Evolutionary conservation across 768 basidiomycete species (phyloP), one percentile per base, ranked within the genome.

Genomic region (Chalciporus piperatus): DNA sequence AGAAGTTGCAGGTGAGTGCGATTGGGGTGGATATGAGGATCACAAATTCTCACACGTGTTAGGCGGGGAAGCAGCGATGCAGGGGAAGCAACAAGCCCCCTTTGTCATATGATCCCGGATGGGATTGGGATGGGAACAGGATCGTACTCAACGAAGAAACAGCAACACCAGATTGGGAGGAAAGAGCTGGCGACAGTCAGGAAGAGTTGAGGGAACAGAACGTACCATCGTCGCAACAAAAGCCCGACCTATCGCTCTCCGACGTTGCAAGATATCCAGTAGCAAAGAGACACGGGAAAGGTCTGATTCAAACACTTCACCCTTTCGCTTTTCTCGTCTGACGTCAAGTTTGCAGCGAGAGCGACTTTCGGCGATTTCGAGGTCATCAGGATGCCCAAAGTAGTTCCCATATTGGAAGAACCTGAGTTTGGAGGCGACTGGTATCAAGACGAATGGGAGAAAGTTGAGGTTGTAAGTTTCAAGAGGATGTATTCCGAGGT

Each of bases 401-500:
- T 62, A 5, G 19, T 65, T 13, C 38, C 57, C 2, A 4, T 67
- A 3, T 40, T 41, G 4, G 62, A 46, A 52, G 48, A 39, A 3
- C n/a, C 22, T 1, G 47, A 45, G 4, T 20, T 48, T 13, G 54
- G 42, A 13, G 41, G 52, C 45, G 6, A 17, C 27, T 59, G 51
- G 47, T 30, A 23, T 14, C 25, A 45, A 23, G 32, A 41, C 2
- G 64, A 53, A n/a, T 66, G 65, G 65, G 64, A 64, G 30, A 56
- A 51, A 27, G 16, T 69, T 6, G 59, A 64, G 19, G 44, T n/a
- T 10, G n/a, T 22, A 9, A 41, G 23, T n/a, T 42, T 50, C 42
- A 56, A 50, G 51, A 58, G 51, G 33, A 53, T 54, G 14, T 67
- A 66, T 46, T 61, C 62, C 0, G 64, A 69, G 45, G 67, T 55